Base-by-base conservation (phyloP, 805 yeast genomes). In the Barnettozyma botsteinii region DNA sequence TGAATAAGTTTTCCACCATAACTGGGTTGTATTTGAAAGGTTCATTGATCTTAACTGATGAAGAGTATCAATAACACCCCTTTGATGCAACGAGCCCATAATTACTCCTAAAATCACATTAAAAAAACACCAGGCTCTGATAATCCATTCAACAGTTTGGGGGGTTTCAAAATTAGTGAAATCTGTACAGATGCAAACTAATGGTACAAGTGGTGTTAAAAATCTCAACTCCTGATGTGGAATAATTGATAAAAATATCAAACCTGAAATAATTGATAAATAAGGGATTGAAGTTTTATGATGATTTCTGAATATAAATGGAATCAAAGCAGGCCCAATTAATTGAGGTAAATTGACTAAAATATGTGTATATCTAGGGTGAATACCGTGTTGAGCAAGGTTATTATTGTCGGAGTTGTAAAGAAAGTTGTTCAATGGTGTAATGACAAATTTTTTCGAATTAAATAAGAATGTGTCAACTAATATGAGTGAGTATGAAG, bases 171-270 rank as follows among this genome's bases (percentile, higher is more conserved):
- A 41, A 38, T 50, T 56, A 24, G 65, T 65, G 43, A 77, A 62
- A 46, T 71, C 77, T 39, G 77, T 65, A 41, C 85, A 74, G 13
- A 79, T 69, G 43, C 80, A 73, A 8, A 77, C 55, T 10, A 89
- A 62, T 0, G 98, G 97, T 2, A 84, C 65, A 17, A 82, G 55
- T 0, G 98, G 98, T 1, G 79, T 56, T 32, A 94, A 61, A 56
- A 93, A 93, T 38, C 99, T 67, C n/a, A 87, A 67, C 56, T 93
- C 99, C 59, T 93, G 99, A 59, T 93, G 99, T 13, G 94, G 95
- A 18, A 87, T 70, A 0, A 77, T 3, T 0, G 97, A 86, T 21
- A 93, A 65, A 4, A 76, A 40, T 0, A 67, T 5, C 1, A 85
- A 21, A 0, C 88, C 94, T 5, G 95, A 77, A 2, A 75, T 41